phyloP scores from a whole-genome alignment of 2,329 filamentous ascomycete species.

The Aspergillus brasiliensis region DNA sequence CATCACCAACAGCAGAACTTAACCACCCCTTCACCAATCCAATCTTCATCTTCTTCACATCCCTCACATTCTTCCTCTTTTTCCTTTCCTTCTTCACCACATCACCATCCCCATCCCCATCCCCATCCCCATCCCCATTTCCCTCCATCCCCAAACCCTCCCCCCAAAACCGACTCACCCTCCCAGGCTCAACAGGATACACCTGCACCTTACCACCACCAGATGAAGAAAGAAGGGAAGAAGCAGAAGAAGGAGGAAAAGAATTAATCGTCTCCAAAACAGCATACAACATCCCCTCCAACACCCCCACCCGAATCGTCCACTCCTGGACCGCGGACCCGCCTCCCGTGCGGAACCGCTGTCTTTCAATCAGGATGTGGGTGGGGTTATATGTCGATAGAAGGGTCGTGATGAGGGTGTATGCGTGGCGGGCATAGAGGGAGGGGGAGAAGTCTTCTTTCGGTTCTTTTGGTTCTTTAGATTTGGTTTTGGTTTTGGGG shows the following conservation, averaged over 20 bases:
- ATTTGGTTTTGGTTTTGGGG: neutral
- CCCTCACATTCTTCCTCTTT: conserved; percentile 24
- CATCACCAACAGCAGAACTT: conserved; percentile 3
- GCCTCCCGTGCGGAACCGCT: conserved; percentile 66
- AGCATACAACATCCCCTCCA: conserved; percentile 80
- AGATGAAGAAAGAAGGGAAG: neutral
- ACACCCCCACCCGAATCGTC: conserved; percentile 78
- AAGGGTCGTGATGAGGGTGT: conserved; percentile 55
- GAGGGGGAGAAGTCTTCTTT: conserved; percentile 53
- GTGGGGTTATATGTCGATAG: conserved; percentile 59
- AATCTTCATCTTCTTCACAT: conserved; percentile 61
- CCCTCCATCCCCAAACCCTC: conserved; percentile 36
- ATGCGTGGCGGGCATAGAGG: conserved; percentile 58
- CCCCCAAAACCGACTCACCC: conserved; percentile 37
- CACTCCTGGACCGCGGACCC: conserved; percentile 71
- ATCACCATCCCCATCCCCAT: conserved; percentile 28
- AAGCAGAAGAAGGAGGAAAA: too few relatives aligned
- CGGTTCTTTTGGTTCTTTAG: neutral
- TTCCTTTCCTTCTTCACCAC: conserved; percentile 19
- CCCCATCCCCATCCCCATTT: neutral
- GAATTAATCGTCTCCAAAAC: conserved; percentile 46
- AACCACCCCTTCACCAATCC: conserved; percentile 62
- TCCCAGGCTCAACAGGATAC: conserved; percentile 17
- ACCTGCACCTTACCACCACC: conserved; percentile 7
- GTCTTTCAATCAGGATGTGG: conserved; percentile 70